phyloP scores from a whole-genome alignment of 768 basidiomycete genomes.

The Cyclocybe cylindracea region DNA sequence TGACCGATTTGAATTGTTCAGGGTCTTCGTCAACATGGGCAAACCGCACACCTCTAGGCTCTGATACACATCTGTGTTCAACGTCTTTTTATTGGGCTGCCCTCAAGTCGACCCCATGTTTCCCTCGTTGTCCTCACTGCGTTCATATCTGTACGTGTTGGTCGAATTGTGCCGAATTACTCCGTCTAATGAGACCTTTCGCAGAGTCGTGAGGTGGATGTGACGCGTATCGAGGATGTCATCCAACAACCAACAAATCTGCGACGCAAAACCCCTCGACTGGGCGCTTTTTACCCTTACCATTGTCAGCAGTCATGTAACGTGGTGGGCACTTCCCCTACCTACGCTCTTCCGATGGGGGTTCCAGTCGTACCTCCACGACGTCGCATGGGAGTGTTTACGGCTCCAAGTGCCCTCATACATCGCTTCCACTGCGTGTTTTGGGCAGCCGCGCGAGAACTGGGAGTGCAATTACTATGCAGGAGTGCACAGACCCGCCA shows the following conservation, averaged over 20 bases:
- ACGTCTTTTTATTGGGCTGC: no score
- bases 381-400: conserved; percentile 4
- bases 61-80: no score
- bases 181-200: no score
- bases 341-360: background rate
- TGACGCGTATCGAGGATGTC: no score
- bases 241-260: background rate
- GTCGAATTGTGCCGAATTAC: no score
- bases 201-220: no score
- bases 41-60: no score
- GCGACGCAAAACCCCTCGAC: background rate
- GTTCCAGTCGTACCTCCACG: conserved; percentile 1
- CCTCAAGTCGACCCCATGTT: no score
- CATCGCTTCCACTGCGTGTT: background rate
- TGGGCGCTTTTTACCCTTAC: conserved; percentile 8
- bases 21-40: no score
- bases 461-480: background rate
- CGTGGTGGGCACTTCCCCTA: conserved; percentile 4
- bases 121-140: no score
- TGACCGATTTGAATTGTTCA: no score
- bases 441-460: background rate
- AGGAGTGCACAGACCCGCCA: background rate
- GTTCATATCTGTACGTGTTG: no score
- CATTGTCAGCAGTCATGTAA: conserved; percentile 3
- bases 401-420: conserved; percentile 1